Percentiles rank a stretch among this genome's conserved stretches.
phyloP scores from a whole-genome alignment of 495 filamentous ascomycete genomes.

The Viridothelium virens region DNA sequence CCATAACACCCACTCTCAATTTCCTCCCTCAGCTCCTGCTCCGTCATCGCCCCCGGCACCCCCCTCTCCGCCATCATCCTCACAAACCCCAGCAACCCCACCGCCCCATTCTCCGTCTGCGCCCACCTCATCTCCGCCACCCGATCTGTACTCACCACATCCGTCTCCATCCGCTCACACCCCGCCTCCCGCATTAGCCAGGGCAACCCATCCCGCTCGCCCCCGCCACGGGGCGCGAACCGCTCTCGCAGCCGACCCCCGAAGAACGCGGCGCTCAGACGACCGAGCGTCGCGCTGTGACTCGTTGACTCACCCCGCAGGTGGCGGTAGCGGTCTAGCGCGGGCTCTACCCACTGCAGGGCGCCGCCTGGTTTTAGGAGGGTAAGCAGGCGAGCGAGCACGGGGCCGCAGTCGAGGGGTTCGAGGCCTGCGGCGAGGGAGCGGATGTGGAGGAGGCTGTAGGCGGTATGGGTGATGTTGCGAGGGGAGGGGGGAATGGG shows the following conservation, averaged over 20 bases:
- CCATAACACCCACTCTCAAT: not conserved
- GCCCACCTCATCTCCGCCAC: not conserved
- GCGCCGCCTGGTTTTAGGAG: not conserved
- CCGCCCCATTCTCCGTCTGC: not conserved
- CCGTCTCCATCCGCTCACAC: not conserved
- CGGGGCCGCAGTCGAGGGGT: not conserved
- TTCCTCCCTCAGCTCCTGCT: not conserved
- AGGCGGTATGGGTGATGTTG: not conserved
- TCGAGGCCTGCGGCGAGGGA: constrained; percentile 16
- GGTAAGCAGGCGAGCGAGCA: not conserved
- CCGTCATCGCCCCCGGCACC: not conserved
- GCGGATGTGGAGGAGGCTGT: constrained; percentile 21
- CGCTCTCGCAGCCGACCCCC: not conserved
- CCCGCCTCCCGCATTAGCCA: not conserved
- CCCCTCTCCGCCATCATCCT: not conserved
- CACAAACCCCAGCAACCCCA: not conserved
- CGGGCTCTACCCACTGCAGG: not conserved
- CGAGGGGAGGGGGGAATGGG: not conserved
- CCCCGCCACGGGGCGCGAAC: not conserved
- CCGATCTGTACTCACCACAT: not conserved
- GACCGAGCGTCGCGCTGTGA: too few species aligned
- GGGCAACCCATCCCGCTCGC: not conserved
- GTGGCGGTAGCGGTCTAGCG: too few species aligned
- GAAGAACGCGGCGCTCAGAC: not conserved
- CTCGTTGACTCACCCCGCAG: too few species aligned